Evolutionary conservation across 495 filamentous ascomycete species (phyloP), one percentile per base, ranked within the genome.

Genomic region (Penicillium subrubescens): DNA sequence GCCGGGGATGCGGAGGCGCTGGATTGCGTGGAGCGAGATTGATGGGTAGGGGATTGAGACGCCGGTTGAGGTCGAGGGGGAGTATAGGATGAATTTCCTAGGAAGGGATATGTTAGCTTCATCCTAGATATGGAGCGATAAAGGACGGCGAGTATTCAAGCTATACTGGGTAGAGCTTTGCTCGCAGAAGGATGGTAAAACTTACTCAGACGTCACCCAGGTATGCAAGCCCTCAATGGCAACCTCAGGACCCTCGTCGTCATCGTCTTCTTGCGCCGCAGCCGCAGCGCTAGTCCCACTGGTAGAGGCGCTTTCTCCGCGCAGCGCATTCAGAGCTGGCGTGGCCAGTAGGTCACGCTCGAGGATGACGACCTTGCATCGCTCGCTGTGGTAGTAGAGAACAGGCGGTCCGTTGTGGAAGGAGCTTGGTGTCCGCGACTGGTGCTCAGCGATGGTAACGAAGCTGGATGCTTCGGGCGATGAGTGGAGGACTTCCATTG

Each of bases 1-100:
- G 52, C 71, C 66, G 11, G 77, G 79, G 63, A 85, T 75, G 51
- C 68, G 74, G n/a, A 82, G 78, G 59, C 85, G 85, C 75, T 93
- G 90, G 75, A 93, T 86, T 10, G 94, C 95, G 76, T 99, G 95
- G 11, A 98, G 87, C 33, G 89, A 90, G 71, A 99, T 92, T 35
- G 87, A 78, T 5, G 91, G 92, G 81, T 97, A 99, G 15, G 93
- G 90, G 62, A 99, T 93, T 43, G 88, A 83, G 56, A 97, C 70
- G 56, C 93, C 94, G 3, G 75, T 77, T 35, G 81, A 77, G 51
- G 79, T 80, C 21, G 84, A 58, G 53, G 84, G 76, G 72, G 87
- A 90, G 81, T 87, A 94, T 66, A 96, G 77, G 51, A 87, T 85
- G 63, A 97, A 82, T 77, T 89, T 88, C 56, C 92, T 96, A 61